phyloP scores from a whole-genome alignment of 2,329 filamentous ascomycete genomes.

The Sporothrix curviconia region DNA sequence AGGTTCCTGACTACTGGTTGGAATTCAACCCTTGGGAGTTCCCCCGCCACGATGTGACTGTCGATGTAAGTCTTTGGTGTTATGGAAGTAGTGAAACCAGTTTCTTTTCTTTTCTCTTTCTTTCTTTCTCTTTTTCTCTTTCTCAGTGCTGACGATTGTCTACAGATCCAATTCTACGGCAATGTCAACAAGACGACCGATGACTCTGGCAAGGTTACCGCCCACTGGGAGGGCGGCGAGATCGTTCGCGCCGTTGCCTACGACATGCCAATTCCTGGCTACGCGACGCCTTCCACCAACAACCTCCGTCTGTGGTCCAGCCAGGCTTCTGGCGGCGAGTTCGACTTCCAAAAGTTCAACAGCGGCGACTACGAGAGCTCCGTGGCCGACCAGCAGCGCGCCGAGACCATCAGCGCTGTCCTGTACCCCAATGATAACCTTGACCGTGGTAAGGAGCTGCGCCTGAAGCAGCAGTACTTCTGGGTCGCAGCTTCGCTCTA shows the following conservation, averaged over 20 bases:
- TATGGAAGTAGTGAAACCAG: no score
- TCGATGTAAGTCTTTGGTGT: slow-evolving; percentile 54
- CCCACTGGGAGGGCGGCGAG: slow-evolving; percentile 87
- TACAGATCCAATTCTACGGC: slow-evolving; percentile 83
- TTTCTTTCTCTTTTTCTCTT: no score
- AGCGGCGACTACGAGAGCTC: slow-evolving; percentile 96
- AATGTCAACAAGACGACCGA: slow-evolving; percentile 69
- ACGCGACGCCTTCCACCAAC: slow-evolving; percentile 83
- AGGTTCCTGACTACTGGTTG: slow-evolving; percentile 97
- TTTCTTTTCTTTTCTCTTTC: slow-evolving; percentile 22
- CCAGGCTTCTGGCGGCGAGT: slow-evolving; percentile 93
- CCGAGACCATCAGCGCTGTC: slow-evolving; percentile 97
- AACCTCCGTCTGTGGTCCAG: slow-evolving; percentile 96
- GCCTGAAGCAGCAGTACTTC: slow-evolving; percentile 98
- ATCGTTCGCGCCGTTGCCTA: slow-evolving; percentile 88
- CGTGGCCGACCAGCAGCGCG: slow-evolving; percentile 93
- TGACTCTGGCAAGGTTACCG: slow-evolving; percentile 65
- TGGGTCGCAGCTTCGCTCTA: slow-evolving; percentile 96
- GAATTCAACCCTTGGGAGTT: slow-evolving; percentile 99
- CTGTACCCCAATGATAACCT: slow-evolving; percentile 97
- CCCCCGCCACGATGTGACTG: slow-evolving; percentile 86
- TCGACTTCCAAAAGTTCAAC: slow-evolving; percentile 99
- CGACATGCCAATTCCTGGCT: slow-evolving; percentile 88
- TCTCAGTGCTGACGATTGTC: background rate
- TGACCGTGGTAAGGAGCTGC: slow-evolving; percentile 91